Conservation (phyloP, 768 basidiomycete species). For the Ramaria sp. region DNA sequence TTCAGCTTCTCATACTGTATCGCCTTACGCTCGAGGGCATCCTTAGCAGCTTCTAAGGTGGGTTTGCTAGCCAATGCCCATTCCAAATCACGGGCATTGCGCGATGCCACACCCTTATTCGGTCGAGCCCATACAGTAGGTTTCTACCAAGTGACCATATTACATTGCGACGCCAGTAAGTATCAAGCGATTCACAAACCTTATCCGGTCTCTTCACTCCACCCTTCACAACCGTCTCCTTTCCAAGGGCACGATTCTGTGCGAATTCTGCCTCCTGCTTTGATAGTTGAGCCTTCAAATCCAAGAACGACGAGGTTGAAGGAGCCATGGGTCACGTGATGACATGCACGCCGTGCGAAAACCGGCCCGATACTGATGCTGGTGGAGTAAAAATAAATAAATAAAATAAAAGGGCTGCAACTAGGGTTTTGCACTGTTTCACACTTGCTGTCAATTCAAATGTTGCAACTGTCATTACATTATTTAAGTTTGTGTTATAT, state of each 20-base stretch:
- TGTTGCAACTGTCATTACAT: no score
- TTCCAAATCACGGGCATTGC: conserved; percentile 59
- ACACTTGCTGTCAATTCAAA: no score
- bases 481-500: no score
- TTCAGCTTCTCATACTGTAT: conserved; percentile 70
- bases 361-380: no score
- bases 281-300: conserved; percentile 54
- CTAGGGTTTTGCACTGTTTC: no score
- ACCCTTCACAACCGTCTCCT: conserved; percentile 40
- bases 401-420: no score
- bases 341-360: no score
- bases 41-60: conserved; percentile 62
- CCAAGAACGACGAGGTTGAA: conserved; percentile 52
- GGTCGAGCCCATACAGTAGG: conserved; percentile 65
- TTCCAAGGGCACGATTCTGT: conserved; percentile 48
- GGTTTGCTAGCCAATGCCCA: conserved; percentile 58
- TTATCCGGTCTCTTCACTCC: conserved; percentile 62
- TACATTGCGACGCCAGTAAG: not conserved
- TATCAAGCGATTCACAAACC: conserved; percentile 26
- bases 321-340: conserved; percentile 6
- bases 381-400: no score
- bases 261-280: conserved; percentile 51
- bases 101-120: conserved; percentile 61
- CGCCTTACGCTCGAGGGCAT: conserved; percentile 65
- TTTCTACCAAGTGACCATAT: conserved; percentile 37